Conservation (phyloP, 495 filamentous ascomycete genomes). For the Penicillium maclennaniae region DNA sequence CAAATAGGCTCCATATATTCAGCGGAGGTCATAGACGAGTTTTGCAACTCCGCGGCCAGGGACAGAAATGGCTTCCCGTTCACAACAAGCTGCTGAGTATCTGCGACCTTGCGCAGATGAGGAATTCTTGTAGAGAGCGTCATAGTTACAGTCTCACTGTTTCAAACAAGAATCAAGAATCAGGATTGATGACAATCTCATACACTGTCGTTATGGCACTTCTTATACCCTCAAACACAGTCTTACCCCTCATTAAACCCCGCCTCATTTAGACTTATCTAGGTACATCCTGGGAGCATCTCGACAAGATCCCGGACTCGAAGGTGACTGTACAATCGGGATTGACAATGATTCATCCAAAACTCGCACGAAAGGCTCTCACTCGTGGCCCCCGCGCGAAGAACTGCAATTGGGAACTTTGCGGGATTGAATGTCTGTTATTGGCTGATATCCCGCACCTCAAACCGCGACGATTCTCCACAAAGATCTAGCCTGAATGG, state of each 20-base stretch:
- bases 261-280: neutral
- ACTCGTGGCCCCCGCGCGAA: constrained; percentile 1
- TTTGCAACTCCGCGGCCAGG: constrained; percentile 45
- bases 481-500: constrained; percentile 2
- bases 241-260: neutral
- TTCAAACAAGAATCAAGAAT: neutral
- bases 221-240: neutral
- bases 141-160: neutral
- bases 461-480: neutral
- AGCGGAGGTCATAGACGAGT: constrained; percentile 45
- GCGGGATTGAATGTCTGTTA: constrained; percentile 3
- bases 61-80: constrained; percentile 46
- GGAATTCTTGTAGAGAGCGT: constrained; percentile 14
- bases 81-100: constrained; percentile 39
- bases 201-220: neutral
- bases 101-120: constrained; percentile 26
- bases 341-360: neutral
- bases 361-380: neutral
- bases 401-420: neutral
- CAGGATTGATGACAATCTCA: neutral
- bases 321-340: neutral
- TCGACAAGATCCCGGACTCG: neutral
- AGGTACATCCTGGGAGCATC: neutral
- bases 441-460: constrained; percentile 11
- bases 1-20: constrained; percentile 43